phyloP scores from a whole-genome alignment of 2,329 filamentous ascomycete genomes.

The Didymella exigua region DNA sequence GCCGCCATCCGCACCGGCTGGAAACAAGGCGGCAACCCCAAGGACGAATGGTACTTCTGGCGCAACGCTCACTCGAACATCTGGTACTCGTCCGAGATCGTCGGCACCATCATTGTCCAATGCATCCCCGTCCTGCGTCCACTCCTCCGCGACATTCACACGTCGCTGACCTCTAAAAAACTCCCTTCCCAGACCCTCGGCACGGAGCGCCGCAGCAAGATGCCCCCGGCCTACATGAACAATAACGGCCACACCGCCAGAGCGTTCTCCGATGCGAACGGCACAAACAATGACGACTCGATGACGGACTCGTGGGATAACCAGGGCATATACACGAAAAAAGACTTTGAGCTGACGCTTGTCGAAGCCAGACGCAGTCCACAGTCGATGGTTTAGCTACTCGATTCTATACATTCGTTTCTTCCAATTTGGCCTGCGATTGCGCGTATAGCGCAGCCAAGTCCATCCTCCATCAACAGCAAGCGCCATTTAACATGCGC shows the following conservation, averaged over 20 bases:
- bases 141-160: constrained; percentile 52
- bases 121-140: constrained; percentile 60
- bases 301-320: constrained; percentile 30
- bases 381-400: constrained; percentile 15
- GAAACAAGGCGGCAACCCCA: constrained; percentile 58
- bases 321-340: constrained; percentile 34
- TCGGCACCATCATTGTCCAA: constrained; percentile 62
- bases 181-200: constrained; percentile 25
- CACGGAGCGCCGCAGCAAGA: constrained; percentile 25
- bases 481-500: not conserved
- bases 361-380: constrained; percentile 19
- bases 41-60: constrained; percentile 56
- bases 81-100: constrained; percentile 59
- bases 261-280: constrained; percentile 28
- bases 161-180: constrained; percentile 46
- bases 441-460: too few relatives aligned
- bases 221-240: constrained; percentile 8
- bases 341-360: constrained; percentile 32
- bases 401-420: constrained; percentile 8
- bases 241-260: constrained; percentile 25
- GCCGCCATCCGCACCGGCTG: constrained; percentile 56
- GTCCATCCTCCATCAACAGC: too few relatives aligned
- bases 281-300: constrained; percentile 21
- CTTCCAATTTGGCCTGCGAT: not conserved
- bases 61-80: constrained; percentile 55